Base-by-base conservation (phyloP, 1,284 basidiomycete species). In the Mycena sp. region DNA sequence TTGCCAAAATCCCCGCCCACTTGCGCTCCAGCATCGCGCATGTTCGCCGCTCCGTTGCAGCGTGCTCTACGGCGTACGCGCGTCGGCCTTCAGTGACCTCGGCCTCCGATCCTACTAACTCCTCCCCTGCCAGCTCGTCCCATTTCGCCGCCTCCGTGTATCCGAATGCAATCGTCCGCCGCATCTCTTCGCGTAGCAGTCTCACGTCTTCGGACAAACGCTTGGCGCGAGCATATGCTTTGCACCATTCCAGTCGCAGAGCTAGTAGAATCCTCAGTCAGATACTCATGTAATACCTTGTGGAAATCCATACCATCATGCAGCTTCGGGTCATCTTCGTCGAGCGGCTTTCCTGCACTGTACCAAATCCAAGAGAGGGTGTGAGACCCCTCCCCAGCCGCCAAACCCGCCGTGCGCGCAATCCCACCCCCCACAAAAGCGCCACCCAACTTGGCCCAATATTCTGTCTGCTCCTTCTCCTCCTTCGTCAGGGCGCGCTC, bases 371-470 rank as follows among this genome's bases (percentile, higher is more conserved):
- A 41, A 14, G 39, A 41, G 39, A 41, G 57, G 7, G 65, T 52
- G 22, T 61, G 65, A 3, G 46, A 13, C 25, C 25, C 25, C 6
- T 67, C 65, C 3, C 65, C 57, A 1, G n/a, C 14, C 2, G 57
- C 65, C 44, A 61, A 11, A 22, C 2, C 64, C 44, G 22, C 64
- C 11, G 63, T 37, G 3, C 38, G 39, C 38, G 20, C 63, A n/a
- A 65, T 39, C 52, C 63, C 63, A 4, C 63, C 63, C 63, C 63
- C 63, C 11, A 56, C 44, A 10, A 65, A 44, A 4, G 52, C 52
- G 16, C 54, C 54, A 16, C 63, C 52, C 2, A 65, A n/a, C n/a
- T 65, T 54, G 39, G 39, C 39, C 39, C 39, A 41, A 10, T 37
- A n/a, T 22, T 37, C 54, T 10, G 8, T 9, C 39, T 41, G 39